Conservation (phyloP, 1,284 basidiomycete species). For the Leccinum variabile region DNA sequence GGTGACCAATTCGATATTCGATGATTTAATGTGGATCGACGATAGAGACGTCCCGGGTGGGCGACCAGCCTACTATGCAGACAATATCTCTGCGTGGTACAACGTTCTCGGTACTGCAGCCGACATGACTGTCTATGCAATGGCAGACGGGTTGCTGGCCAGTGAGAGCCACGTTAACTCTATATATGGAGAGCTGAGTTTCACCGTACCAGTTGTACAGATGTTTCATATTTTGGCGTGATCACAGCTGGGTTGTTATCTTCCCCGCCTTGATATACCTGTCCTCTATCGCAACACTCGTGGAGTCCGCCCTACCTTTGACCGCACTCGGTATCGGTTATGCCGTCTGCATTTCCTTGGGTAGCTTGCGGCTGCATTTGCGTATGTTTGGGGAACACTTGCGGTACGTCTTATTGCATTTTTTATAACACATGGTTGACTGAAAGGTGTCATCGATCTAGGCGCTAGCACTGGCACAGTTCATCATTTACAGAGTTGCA, state of each 20-base stretch:
- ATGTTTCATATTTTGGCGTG: slow-evolving; percentile 7
- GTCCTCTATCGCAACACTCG: slow-evolving; percentile 1
- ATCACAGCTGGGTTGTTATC: slow-evolving; percentile 1
- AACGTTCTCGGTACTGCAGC: slow-evolving; percentile 3
- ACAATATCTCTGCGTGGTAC: slow-evolving; percentile 8
- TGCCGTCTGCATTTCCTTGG: neutral
- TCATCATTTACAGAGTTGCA: slow-evolving; percentile 10
- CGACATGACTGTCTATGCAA: slow-evolving; percentile 1
- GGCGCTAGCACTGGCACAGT: slow-evolving; percentile 5
- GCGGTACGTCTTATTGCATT: neutral
- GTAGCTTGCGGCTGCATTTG: neutral
- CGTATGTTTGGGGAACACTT: slow-evolving; percentile 2
- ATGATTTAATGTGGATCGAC: slow-evolving; percentile 8
- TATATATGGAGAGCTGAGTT: neutral
- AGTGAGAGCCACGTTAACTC: neutral
- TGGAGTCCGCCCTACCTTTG: slow-evolving; percentile 8
- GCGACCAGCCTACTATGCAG: neutral
- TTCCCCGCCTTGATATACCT: slow-evolving; percentile 3
- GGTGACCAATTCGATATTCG: slow-evolving; percentile 7
- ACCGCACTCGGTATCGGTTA: slow-evolving; percentile 3
- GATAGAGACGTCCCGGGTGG: slow-evolving; percentile 4
- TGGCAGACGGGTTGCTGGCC: slow-evolving; percentile 8
- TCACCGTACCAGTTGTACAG: neutral
- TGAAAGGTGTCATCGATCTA: neutral
- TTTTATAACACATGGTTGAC: neutral